Evolutionary conservation across 2,329 filamentous ascomycete species (phyloP), one percentile per base, ranked within the genome.

Genomic region (Madurella mycetomatis): DNA sequence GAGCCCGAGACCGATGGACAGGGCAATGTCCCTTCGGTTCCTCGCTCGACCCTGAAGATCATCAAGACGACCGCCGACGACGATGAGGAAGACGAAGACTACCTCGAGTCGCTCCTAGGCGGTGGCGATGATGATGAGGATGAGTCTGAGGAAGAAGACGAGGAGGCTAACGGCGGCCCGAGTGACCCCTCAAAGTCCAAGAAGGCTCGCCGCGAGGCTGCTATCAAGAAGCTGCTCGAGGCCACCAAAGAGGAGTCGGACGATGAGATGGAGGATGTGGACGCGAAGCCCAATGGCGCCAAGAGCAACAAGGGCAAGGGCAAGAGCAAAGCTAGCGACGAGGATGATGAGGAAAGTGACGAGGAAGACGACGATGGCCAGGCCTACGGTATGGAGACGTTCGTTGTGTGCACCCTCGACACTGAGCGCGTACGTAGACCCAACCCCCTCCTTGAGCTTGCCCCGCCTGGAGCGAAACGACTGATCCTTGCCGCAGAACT

Each of bases 351-450:
- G 43, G 81, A 82, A 47, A 78, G 77, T 2, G 79, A 82, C 1
- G 78, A 82, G 12, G 79, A 82, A 25, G 82, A 84, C 32, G 81
- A 87, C 51, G 80, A 82, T 55, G 82, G 81, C 7, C 81, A 83
- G 41, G 81, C 80, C 25, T 73, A 81, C 50, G 84, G 90, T 67
- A 77, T 92, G 50, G 90, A 96, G 72, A 89, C 96, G 77, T 90
- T 89, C 66, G 91, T 97, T 64, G 77, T 99, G 65, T 99, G 94
- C 83, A 99, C 94, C 59, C 84, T 99, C 51, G 92, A 97, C 75
- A 89, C 92, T 32, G 85, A 90, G 73, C 89, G 87, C 78, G 94
- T 96, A 85, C 71, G 81, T 69, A 53, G 53, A 57, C 37, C 53
- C n/a, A n/a, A 25, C 25, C 25, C 3, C 25, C n/a, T n/a, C 40